Evolutionary conservation across 805 yeast species (phyloP).

Genomic region (Nakazawaea populi): DNA sequence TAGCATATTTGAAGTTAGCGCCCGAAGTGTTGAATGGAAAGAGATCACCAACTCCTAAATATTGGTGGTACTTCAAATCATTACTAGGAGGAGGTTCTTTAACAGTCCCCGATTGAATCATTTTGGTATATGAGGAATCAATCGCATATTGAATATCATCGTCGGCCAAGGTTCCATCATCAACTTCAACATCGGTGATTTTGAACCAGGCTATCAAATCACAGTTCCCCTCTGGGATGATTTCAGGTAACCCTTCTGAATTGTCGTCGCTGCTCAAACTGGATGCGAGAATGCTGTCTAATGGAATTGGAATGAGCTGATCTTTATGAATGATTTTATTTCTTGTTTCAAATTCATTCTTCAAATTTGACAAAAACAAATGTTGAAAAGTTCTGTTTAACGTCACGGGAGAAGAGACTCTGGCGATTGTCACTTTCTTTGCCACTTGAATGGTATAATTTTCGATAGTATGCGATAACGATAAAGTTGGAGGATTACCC

Average conservation of each 20-base stretch:
- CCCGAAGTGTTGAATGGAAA: slow-evolving; percentile 18
- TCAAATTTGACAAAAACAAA: slow-evolving; percentile 54
- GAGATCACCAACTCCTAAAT: slow-evolving; percentile 34
- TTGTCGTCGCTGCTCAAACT: slow-evolving; percentile 24
- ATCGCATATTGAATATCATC: slow-evolving; percentile 41
- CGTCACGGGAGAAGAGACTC: slow-evolving; percentile 66
- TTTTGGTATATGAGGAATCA: slow-evolving; percentile 61
- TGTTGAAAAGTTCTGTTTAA: slow-evolving; percentile 59
- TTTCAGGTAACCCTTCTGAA: slow-evolving; percentile 21
- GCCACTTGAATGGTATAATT: slow-evolving; percentile 38
- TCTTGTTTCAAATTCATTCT: slow-evolving; percentile 51
- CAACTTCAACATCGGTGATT: slow-evolving; percentile 43
- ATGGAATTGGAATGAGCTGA: slow-evolving; percentile 71
- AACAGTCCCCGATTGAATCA: slow-evolving; percentile 64
- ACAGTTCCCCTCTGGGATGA: slow-evolving; percentile 54
- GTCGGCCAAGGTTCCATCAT: slow-evolving; percentile 18
- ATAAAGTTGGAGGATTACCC: slow-evolving; percentile 24
- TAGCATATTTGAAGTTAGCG: slow-evolving; percentile 39
- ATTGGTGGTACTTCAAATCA: slow-evolving; percentile 38
- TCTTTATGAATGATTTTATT: slow-evolving; percentile 55
- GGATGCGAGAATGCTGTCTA: slow-evolving; percentile 63
- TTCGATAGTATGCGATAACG: slow-evolving; percentile 16
- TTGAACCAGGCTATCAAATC: slow-evolving; percentile 85
- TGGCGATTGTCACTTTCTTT: slow-evolving; percentile 54
- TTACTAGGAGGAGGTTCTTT: slow-evolving; percentile 30